Conservation (phyloP, 805 yeast genomes). For the Nakazawaea anatomiae region DNA sequence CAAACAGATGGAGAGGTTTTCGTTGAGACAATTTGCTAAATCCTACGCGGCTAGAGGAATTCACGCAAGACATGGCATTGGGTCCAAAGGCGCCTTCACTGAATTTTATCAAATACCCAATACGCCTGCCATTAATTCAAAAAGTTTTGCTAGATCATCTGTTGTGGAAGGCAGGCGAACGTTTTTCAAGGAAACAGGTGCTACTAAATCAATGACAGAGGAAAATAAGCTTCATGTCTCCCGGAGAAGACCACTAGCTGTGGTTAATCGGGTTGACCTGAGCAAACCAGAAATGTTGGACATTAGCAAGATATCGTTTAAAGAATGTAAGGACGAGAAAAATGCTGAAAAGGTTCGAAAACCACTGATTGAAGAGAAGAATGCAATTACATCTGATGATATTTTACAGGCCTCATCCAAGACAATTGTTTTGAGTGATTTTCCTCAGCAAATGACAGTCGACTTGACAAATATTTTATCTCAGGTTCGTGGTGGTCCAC, state of each 20-base stretch:
- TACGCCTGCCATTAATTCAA: background rate
- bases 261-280: background rate
- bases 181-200: too few species aligned
- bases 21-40: conserved; percentile 14
- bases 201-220: background rate
- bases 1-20: conserved; percentile 7
- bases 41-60: conserved; percentile 11
- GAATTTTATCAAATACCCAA: background rate
- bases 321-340: too few species aligned
- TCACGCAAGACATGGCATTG: background rate
- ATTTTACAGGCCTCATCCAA: conserved; percentile 12
- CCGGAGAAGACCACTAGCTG: background rate
- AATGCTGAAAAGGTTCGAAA: background rate
- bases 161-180: too few species aligned
- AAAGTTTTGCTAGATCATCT: too few species aligned
- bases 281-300: background rate
- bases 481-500: conserved; percentile 64
- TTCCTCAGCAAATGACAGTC: conserved; percentile 25
- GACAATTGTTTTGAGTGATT: conserved; percentile 30
- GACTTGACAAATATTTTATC: conserved; percentile 33
- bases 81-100: background rate
- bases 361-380: background rate
- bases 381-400: background rate
- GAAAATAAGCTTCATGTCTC: background rate
- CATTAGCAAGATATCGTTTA: background rate